phyloP scores from a whole-genome alignment of 768 basidiomycete genomes.

The Russula lepida region DNA sequence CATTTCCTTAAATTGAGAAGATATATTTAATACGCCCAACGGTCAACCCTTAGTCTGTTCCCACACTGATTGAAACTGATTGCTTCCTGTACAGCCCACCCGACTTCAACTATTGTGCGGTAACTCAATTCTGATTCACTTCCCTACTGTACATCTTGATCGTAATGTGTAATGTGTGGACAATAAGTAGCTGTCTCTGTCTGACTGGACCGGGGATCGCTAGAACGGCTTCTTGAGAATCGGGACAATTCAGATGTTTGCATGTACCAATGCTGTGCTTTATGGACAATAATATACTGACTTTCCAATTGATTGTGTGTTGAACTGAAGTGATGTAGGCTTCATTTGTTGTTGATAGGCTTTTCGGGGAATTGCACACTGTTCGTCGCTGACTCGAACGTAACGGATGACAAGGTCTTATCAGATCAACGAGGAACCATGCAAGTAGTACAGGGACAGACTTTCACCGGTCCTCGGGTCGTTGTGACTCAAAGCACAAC shows the following conservation, averaged over 20 bases:
- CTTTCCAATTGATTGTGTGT: not conserved
- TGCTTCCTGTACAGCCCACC: not conserved
- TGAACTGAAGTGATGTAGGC: slow-evolving; percentile 1
- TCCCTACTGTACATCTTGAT: not conserved
- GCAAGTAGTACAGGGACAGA: not conserved
- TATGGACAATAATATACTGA: not conserved
- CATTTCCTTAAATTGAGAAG: slow-evolving; percentile 10
- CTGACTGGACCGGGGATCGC: not conserved
- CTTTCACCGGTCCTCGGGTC: not conserved
- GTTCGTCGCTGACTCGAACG: not conserved
- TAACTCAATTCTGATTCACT: not conserved
- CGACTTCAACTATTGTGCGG: not conserved
- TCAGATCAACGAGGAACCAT: not conserved
- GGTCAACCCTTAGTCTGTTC: not conserved
- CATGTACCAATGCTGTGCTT: not conserved
- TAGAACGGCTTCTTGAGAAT: not conserved
- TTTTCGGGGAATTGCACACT: not conserved
- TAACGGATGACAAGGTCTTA: not conserved
- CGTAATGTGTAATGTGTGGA: not conserved
- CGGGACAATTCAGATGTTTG: not conserved
- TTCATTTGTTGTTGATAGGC: not conserved
- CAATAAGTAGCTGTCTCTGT: not conserved
- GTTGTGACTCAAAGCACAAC: not conserved
- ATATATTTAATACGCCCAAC: not conserved
- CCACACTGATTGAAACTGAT: not conserved